Percentiles rank a stretch among this genome's conserved stretches.
These are phyloP conservation scores for Penicillium salamii DNA, from an alignment of 495 filamentous ascomycete genomes.

Conservation along the genomic window DNA sequence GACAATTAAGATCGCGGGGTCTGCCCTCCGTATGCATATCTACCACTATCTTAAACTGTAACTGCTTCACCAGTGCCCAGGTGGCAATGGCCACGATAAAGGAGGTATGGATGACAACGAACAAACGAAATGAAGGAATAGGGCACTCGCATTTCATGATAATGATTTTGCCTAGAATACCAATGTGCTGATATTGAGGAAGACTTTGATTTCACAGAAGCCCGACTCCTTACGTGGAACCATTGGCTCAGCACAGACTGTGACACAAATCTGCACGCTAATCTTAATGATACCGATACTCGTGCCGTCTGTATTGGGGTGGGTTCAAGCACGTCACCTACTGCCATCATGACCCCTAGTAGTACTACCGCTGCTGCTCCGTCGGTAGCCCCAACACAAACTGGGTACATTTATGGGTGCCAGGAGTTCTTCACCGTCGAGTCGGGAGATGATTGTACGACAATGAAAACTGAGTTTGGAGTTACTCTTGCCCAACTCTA, in stretches of 20 bases:
- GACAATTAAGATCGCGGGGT: too few species aligned
- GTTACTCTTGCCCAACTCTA: not conserved
- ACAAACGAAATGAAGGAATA: too few species aligned
- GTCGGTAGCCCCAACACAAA: not conserved
- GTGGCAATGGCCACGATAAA: too few species aligned
- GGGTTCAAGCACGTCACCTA: not conserved
- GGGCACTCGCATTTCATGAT: too few species aligned
- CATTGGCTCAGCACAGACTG: not conserved
- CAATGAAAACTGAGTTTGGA: not conserved
- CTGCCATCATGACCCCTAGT: not conserved
- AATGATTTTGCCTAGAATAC: too few species aligned
- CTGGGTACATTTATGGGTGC: not conserved
- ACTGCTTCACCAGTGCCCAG: too few species aligned
- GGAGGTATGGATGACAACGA: too few species aligned
- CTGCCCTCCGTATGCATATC: too few species aligned
- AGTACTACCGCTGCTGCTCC: not conserved
- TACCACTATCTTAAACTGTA: too few species aligned
- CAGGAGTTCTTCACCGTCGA: constrained; percentile 8
- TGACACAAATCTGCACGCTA: not conserved
- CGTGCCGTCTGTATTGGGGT: not conserved
- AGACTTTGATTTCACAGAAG: not conserved
- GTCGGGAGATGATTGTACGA: not conserved
- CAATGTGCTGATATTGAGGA: not conserved
- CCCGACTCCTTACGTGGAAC: not conserved
- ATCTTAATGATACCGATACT: not conserved